These are phyloP conservation scores for Beauveria caledonica DNA, from an alignment of 2,329 filamentous ascomycete genomes.

Conservation along the genomic window DNA sequence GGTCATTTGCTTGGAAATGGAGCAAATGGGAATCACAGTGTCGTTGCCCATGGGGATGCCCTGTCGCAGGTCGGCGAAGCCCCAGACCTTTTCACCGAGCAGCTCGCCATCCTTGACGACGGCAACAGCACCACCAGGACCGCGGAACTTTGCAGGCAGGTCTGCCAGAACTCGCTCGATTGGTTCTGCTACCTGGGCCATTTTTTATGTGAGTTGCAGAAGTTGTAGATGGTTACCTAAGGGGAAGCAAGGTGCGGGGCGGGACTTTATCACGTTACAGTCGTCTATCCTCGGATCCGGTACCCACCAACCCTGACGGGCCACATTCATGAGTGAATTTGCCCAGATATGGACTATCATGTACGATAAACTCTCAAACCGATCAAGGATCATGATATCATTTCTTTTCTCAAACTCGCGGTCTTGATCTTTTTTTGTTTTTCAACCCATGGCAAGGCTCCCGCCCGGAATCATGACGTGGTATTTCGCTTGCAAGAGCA, in stretches of 20 bases:
- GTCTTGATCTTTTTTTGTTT: too few relatives aligned
- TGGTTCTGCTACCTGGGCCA: conserved; percentile 1
- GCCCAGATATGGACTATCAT: background rate
- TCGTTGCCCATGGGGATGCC: conserved; percentile 27
- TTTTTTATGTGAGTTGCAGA: background rate
- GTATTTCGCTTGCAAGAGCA: too few relatives aligned
- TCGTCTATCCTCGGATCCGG: background rate
- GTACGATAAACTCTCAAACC: too few relatives aligned
- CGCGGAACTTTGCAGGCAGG: conserved; percentile 18
- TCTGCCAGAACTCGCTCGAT: conserved; percentile 8
- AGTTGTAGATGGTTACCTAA: conserved; percentile 1
- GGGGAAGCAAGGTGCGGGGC: background rate
- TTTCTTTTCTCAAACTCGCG: too few relatives aligned
- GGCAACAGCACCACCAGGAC: conserved; percentile 34
- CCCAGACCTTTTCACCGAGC: conserved; percentile 31
- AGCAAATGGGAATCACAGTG: conserved; percentile 36
- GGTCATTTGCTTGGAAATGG: conserved; percentile 37
- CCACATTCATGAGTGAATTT: background rate
- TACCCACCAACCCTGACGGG: background rate
- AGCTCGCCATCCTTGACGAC: conserved; percentile 34
- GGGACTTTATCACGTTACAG: background rate
- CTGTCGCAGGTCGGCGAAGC: conserved; percentile 33
- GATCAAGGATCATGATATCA: too few relatives aligned
- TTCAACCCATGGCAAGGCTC: too few relatives aligned
- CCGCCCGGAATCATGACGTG: too few relatives aligned